phyloP scores from a whole-genome alignment of 768 basidiomycete species.

The Auricularia cornea region DNA sequence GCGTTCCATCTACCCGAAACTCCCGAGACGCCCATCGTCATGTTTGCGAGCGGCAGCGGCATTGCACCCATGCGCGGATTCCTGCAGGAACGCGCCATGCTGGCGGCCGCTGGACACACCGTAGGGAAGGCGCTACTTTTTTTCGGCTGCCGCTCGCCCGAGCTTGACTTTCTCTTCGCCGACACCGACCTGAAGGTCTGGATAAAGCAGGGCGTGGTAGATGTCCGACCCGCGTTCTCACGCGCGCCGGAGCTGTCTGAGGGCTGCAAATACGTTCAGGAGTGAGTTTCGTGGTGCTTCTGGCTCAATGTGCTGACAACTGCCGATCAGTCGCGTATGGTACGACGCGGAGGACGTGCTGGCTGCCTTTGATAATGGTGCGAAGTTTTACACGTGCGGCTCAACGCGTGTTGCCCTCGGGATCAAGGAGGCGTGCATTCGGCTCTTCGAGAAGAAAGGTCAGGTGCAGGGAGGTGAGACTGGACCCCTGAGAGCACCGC shows the following conservation, averaged over 20 bases:
- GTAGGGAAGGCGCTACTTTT: slow-evolving; percentile 33
- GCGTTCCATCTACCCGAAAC: slow-evolving; percentile 39
- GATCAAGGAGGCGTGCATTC: slow-evolving; percentile 28
- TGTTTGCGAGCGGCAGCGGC: slow-evolving; percentile 41
- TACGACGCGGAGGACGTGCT: slow-evolving; percentile 31
- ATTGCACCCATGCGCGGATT: slow-evolving; percentile 44
- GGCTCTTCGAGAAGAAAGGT: slow-evolving; percentile 25
- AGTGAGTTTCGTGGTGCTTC: slow-evolving; percentile 20
- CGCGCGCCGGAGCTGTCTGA: slow-evolving; percentile 19
- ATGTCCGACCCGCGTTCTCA: slow-evolving; percentile 37
- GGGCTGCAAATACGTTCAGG: slow-evolving; percentile 33
- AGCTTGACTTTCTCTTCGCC: slow-evolving; percentile 35
- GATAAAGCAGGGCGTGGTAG: slow-evolving; percentile 34
- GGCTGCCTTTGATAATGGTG: slow-evolving; percentile 24
- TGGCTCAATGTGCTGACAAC: neutral
- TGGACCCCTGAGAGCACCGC: slow-evolving; percentile 1
- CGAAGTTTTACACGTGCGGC: slow-evolving; percentile 39
- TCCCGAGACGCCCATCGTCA: slow-evolving; percentile 30
- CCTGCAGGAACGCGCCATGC: slow-evolving; percentile 40
- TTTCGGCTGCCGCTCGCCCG: too few species aligned
- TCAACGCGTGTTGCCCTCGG: slow-evolving; percentile 31
- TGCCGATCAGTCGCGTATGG: slow-evolving; percentile 30
- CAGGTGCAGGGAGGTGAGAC: slow-evolving; percentile 21
- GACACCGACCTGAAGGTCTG: slow-evolving; percentile 36
- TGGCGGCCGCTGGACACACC: slow-evolving; percentile 34